These are phyloP conservation scores for Calonectria henricotiae DNA, from an alignment of 2,329 filamentous ascomycete species.

Conservation along the genomic window DNA sequence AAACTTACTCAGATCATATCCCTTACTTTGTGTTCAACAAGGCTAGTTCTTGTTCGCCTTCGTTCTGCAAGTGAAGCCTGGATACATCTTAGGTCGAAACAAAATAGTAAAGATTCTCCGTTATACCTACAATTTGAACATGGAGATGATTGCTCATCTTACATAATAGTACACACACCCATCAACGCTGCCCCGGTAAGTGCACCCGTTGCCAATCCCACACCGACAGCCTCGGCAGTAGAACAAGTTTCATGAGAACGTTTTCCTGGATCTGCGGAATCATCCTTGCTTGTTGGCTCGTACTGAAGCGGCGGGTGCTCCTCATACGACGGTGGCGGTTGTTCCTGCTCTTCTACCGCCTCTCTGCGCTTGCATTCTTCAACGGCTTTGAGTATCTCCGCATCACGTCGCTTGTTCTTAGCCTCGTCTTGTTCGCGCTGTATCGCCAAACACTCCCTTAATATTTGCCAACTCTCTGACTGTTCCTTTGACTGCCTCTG, in stretches of 20 bases:
- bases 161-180: neutral
- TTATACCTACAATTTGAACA: too few species aligned
- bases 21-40: too few species aligned
- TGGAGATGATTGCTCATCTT: neutral
- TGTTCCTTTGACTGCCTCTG: neutral
- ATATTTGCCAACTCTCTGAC: neutral
- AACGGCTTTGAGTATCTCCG: neutral
- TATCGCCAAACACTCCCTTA: neutral
- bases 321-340: neutral
- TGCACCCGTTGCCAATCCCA: neutral
- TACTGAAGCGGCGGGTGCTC: neutral
- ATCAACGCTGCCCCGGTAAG: neutral
- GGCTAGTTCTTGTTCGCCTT: too few species aligned
- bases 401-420: neutral
- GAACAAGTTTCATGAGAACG: neutral
- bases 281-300: too few species aligned
- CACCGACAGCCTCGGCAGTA: neutral
- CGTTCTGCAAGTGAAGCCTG: too few species aligned
- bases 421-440: neutral
- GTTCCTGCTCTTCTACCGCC: neutral
- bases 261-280: neutral
- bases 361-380: neutral
- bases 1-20: too few species aligned
- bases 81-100: too few species aligned
- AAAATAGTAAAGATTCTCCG: too few species aligned